Conservation (phyloP, 768 basidiomycete species). For the Rhizopogon rudus region DNA sequence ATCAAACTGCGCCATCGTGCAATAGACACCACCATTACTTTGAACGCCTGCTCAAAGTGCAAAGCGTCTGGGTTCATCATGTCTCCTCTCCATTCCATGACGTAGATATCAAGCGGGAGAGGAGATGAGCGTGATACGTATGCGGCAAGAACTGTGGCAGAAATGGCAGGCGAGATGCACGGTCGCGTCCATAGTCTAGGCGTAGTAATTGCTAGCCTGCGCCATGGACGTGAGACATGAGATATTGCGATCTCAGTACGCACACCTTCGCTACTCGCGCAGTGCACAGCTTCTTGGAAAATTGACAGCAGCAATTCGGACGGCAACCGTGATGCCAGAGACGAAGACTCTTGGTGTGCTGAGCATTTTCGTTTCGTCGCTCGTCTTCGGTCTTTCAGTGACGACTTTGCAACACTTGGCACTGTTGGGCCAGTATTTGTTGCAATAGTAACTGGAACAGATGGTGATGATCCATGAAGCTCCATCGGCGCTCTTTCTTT, state of each 20-base stretch:
- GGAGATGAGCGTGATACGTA: neutral
- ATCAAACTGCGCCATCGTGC: slow-evolving; percentile 23
- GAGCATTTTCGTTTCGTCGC: neutral
- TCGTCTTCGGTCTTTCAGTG: neutral
- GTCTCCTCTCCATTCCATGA: slow-evolving; percentile 19
- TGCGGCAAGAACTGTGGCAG: neutral
- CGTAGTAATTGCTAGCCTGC: slow-evolving; percentile 22
- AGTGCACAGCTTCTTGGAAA: slow-evolving; percentile 22
- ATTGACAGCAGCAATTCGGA: slow-evolving; percentile 24
- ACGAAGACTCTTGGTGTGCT: neutral
- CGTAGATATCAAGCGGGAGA: slow-evolving; percentile 17
- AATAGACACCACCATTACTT: slow-evolving; percentile 19
- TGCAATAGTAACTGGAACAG: neutral
- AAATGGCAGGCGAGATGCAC: slow-evolving; percentile 14
- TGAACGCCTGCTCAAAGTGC: slow-evolving; percentile 19
- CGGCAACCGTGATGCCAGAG: slow-evolving; percentile 12
- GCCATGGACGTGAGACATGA: slow-evolving; percentile 28
- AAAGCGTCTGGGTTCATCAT: slow-evolving; percentile 17
- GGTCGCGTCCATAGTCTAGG: slow-evolving; percentile 25
- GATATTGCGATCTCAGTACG: slow-evolving; percentile 20
- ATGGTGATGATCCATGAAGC: neutral
- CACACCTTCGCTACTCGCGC: slow-evolving; percentile 12
- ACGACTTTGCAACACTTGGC: neutral
- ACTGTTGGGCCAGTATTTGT: neutral
- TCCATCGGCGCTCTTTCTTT: neutral